phyloP scores from a whole-genome alignment of 768 basidiomycete genomes.

The Tricholoma bakamatsutake region DNA sequence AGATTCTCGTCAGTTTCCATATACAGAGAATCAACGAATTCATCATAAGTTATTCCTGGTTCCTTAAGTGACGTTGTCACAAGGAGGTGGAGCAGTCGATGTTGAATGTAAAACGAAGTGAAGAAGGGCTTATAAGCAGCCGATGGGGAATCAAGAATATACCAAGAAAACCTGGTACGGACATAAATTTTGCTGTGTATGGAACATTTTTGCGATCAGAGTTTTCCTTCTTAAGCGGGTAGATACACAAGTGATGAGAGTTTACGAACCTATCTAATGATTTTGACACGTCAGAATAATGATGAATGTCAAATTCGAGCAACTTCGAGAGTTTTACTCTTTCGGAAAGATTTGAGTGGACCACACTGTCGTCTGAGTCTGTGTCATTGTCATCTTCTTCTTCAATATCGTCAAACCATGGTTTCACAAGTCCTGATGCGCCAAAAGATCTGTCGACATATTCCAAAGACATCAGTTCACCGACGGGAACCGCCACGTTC shows the following conservation, averaged over 20 bases:
- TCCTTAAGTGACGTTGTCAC: slow-evolving; percentile 29
- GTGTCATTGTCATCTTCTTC: slow-evolving; percentile 27
- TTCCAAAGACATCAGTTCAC: slow-evolving; percentile 30
- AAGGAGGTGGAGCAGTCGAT: slow-evolving; percentile 45
- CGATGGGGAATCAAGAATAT: slow-evolving; percentile 53
- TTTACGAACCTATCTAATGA: slow-evolving; percentile 40
- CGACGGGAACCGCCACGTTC: slow-evolving; percentile 33
- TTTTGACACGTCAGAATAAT: slow-evolving; percentile 22
- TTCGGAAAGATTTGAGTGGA: slow-evolving; percentile 7
- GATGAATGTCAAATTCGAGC: slow-evolving; percentile 42
- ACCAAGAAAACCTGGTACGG: slow-evolving; percentile 61
- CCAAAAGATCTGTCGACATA: slow-evolving; percentile 20
- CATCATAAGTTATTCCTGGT: slow-evolving; percentile 30
- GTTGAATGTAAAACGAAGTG: slow-evolving; percentile 40
- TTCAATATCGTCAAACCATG: slow-evolving; percentile 31
- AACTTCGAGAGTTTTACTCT: slow-evolving; percentile 37
- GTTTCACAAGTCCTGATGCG: slow-evolving; percentile 36
- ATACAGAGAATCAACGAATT: slow-evolving; percentile 32
- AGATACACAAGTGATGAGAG: not conserved
- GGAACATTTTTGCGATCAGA: slow-evolving; percentile 5
- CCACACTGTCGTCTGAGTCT: slow-evolving; percentile 21
- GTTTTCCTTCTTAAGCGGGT: not conserved
- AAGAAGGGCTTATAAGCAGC: slow-evolving; percentile 40
- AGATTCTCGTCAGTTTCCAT: slow-evolving; percentile 20
- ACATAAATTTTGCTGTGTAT: slow-evolving; percentile 54